Evolutionary conservation across 257 asterid genomes (phyloP).

Genomic region (Solanum corneliomulleri): DNA sequence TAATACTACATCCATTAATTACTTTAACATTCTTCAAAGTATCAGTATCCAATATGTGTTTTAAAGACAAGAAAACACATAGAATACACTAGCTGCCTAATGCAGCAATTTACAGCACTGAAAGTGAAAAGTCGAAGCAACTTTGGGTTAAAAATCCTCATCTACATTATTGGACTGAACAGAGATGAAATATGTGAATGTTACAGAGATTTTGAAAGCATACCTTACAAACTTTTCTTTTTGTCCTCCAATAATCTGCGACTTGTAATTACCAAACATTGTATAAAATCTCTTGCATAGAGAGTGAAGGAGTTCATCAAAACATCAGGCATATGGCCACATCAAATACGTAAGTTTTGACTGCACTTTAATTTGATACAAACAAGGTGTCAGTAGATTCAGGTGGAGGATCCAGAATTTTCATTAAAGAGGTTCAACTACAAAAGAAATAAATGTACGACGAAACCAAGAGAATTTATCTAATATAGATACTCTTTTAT

Average conservation of each 20-base stretch:
- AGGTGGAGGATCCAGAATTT: background rate
- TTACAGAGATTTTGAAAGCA: background rate
- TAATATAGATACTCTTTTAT: too few species aligned
- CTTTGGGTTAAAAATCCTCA: background rate
- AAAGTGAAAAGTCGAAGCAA: background rate
- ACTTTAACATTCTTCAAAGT: background rate
- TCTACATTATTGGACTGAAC: background rate
- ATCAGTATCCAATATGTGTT: background rate
- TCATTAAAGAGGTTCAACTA: background rate
- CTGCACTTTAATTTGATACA: background rate
- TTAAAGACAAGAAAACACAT: background rate
- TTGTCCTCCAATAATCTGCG: constrained; percentile 65
- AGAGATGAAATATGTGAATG: background rate
- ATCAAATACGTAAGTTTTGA: background rate
- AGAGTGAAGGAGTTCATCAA: constrained; percentile 2
- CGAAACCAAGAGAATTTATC: background rate
- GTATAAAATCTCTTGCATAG: constrained; percentile 21
- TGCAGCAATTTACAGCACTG: background rate
- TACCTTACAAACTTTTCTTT: constrained; percentile 86
- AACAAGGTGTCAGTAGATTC: background rate
- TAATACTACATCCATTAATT: background rate
- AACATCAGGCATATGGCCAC: constrained; percentile 4
- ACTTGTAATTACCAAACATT: constrained; percentile 54
- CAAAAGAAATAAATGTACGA: too few species aligned
- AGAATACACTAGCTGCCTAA: background rate